Percentiles rank a stretch among this genome's conserved stretches.
Conservation (phyloP, 169 alveolate species). For the Plasmodium fragile region DNA sequence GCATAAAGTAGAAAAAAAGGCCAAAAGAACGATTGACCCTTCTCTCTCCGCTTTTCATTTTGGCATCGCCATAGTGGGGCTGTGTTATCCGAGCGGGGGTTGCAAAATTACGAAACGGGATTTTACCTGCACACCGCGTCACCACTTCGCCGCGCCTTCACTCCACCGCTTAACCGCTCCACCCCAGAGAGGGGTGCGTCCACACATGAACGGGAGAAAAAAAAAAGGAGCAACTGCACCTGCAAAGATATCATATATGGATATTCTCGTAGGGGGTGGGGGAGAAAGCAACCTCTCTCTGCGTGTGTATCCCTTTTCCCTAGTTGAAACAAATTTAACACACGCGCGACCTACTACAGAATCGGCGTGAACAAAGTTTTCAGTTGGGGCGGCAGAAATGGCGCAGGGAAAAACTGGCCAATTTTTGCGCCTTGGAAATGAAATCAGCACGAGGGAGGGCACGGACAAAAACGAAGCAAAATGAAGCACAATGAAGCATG, state of each 20-base stretch:
- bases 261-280: neutral
- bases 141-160: too few species aligned
- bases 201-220: neutral
- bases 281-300: neutral
- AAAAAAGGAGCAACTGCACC: neutral
- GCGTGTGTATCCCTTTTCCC: neutral
- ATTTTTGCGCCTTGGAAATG: neutral
- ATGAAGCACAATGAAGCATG: neutral
- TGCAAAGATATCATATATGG: neutral
- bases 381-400: neutral
- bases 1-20: neutral
- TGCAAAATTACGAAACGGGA: neutral
- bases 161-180: too few species aligned
- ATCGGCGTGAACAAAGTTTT: neutral
- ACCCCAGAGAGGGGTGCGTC: neutral
- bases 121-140: neutral
- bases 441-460: neutral
- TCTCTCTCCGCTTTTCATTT: neutral
- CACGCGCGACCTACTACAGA: neutral
- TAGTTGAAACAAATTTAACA: too few species aligned
- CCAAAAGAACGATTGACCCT: neutral
- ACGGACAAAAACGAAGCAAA: neutral
- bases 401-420: neutral
- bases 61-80: neutral
- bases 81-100: neutral